Conservation (phyloP, 2,329 filamentous ascomycete genomes). For the Xylariales sp. region DNA sequence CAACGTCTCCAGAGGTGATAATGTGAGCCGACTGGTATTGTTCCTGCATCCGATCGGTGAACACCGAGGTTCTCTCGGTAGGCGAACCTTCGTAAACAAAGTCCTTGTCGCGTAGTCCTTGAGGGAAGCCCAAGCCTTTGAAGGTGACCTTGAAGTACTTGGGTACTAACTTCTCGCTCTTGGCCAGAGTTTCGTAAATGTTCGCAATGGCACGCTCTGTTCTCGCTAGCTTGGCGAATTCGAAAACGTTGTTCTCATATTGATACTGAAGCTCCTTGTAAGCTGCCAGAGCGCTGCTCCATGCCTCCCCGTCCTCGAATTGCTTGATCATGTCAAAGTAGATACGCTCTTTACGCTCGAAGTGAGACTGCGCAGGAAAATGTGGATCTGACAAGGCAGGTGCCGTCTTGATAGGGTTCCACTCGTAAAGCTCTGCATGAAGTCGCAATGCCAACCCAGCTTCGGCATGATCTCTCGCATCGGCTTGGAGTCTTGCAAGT, state of each 20-base stretch:
- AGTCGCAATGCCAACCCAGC: constrained; percentile 84
- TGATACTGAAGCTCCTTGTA: constrained; percentile 90
- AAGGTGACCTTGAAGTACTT: constrained; percentile 92
- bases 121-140: constrained; percentile 82
- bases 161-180: constrained; percentile 71
- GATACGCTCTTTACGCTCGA: constrained; percentile 86
- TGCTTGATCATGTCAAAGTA: constrained; percentile 94
- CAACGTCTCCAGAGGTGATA: constrained; percentile 60
- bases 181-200: constrained; percentile 83
- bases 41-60: constrained; percentile 88
- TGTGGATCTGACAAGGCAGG: constrained; percentile 65
- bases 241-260: constrained; percentile 84
- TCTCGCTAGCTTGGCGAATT: constrained; percentile 86
- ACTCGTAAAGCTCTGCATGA: constrained; percentile 89
- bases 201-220: constrained; percentile 87
- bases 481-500: constrained; percentile 71
- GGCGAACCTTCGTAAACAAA: constrained; percentile 85
- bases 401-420: constrained; percentile 69
- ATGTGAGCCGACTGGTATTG: constrained; percentile 84
- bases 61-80: constrained; percentile 71
- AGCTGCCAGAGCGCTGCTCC: constrained; percentile 80
- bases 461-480: constrained; percentile 75
- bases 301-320: constrained; percentile 91
- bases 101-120: constrained; percentile 77
- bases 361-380: constrained; percentile 80